A percentile compares a stretch with the other conserved stretches of the same genome.
Evolutionary conservation across 345 rosid species (phyloP).

Genomic region (Turritis glabra): DNA sequence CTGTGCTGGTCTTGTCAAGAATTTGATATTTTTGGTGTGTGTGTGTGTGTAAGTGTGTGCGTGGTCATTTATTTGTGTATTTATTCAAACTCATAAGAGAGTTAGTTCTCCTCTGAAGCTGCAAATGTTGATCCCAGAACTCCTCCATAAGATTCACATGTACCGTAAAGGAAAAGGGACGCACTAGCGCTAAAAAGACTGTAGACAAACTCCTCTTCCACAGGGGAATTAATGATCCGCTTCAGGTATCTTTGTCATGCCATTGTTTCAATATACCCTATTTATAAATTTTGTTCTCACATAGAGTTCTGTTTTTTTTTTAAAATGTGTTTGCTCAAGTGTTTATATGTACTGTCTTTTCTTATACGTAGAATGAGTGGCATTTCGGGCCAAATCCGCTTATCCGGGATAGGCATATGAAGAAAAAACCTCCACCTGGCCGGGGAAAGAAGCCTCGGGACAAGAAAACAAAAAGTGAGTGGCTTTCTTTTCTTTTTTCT

Average conservation of each 20-base stretch:
- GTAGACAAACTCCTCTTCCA: constrained; percentile 35
- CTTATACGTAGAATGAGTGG: constrained; percentile 36
- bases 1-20: not conserved
- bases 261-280: not conserved
- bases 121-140: constrained; percentile 36
- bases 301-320: not conserved
- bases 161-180: constrained; percentile 36
- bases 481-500: not conserved
- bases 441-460: constrained; percentile 38
- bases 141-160: constrained; percentile 36
- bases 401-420: constrained; percentile 34
- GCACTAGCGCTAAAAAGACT: constrained; percentile 34
- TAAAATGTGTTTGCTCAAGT: not conserved
- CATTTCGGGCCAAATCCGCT: constrained; percentile 31
- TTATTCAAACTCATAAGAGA: constrained; percentile 9
- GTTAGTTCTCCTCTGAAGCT: constrained; percentile 29
- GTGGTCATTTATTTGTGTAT: not conserved
- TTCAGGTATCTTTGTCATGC: constrained; percentile 19
- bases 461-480: constrained; percentile 39
- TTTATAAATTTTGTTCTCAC: not conserved
- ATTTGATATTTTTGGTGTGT: not conserved
- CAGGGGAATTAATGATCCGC: constrained; percentile 20
- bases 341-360: not conserved
- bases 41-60: not conserved
- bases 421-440: constrained; percentile 38